Evolutionary conservation across 2,329 filamentous ascomycete species (phyloP), one percentile per base, ranked within the genome.

Genomic region (Rutstroemia sp.): DNA sequence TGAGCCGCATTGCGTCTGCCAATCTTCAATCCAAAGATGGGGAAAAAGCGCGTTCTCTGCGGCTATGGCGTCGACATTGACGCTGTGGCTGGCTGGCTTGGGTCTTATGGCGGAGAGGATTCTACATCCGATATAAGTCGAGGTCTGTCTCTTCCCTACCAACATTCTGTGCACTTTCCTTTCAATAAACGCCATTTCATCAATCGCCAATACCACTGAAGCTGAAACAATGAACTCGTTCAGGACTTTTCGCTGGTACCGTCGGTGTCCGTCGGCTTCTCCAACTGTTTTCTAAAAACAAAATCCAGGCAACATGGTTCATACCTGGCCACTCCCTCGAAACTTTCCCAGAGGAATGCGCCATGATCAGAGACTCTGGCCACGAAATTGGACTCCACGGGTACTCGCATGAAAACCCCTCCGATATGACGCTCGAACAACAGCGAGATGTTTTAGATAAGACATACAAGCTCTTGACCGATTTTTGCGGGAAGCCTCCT

Each of bases 1-100:
- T 19, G 39, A 42, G 39, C 16, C 7, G 16, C 18, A 18, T 19
- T n/a, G 16, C 25, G 19, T 44, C 46, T 25, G 39, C 19, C 8
- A 54, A 51, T 48, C 18, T 18, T 30, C 44, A 27, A 34, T 27
- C 19, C 30, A 8, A 57, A 12, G 49, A 75, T 75, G 72, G 72
- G 67, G 45, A 75, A 76, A 68, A 81, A 80, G 62, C 72, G 78
- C 52, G 75, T 82, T 49, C 75, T 81, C 39, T 75, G 78, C 45
- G 73, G 79, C 62, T 88, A 88, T 63, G 84, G 85, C 2, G 83
- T 90, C 23, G 87, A 90, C 59, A 84, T 90, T 25, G 86, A 90
- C 61, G 86, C 86, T n/a, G 84, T 90, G 1, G 81, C 86, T 1
- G 86, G 87, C 8, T 90, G 87, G 87, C 74, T 90, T 0, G 87